These are phyloP conservation scores for Diplosphaera chodatii DNA, from an alignment of 139 green algal species.

Conservation along the genomic window DNA sequence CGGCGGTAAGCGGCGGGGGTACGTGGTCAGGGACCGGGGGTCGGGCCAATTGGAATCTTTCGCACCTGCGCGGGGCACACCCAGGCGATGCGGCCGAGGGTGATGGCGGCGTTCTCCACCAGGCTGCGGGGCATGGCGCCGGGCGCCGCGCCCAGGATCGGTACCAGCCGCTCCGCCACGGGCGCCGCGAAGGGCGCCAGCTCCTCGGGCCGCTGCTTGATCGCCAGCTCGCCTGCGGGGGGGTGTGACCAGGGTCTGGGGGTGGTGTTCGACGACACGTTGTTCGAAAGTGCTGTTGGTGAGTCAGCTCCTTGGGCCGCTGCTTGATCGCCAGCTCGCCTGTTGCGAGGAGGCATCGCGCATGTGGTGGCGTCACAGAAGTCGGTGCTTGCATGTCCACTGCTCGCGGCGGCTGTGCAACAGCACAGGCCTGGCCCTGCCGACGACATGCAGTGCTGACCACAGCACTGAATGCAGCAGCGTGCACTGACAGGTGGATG, in stretches of 20 bases:
- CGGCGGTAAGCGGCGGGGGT: too few species aligned
- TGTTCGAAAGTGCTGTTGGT: too few species aligned
- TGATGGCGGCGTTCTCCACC: conserved; percentile 89
- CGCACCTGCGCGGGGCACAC: conserved; percentile 42
- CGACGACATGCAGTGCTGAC: too few species aligned
- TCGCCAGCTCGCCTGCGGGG: conserved; percentile 56
- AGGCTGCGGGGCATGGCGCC: conserved; percentile 61
- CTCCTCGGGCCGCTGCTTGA: conserved; percentile 53
- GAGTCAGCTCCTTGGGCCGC: conserved; percentile 41
- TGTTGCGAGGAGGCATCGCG: conserved; percentile 11
- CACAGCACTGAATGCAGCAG: too few species aligned
- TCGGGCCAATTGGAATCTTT: too few species aligned
- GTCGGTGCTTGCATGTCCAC: too few species aligned
- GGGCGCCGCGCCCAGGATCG: conserved; percentile 46
- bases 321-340: conserved; percentile 71
- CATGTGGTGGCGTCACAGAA: too few species aligned
- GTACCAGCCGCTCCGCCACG: conserved; percentile 46
- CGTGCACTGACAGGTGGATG: too few species aligned
- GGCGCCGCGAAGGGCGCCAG: conserved; percentile 44
- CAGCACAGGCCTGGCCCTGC: too few species aligned
- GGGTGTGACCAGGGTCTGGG: background rate
- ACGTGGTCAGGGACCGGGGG: too few species aligned
- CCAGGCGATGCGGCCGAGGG: conserved; percentile 73
- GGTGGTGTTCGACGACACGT: too few species aligned
- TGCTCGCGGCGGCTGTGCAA: too few species aligned